phyloP scores from a whole-genome alignment of 176 grass and related monocot species.

The Phoenix roebelenii region DNA sequence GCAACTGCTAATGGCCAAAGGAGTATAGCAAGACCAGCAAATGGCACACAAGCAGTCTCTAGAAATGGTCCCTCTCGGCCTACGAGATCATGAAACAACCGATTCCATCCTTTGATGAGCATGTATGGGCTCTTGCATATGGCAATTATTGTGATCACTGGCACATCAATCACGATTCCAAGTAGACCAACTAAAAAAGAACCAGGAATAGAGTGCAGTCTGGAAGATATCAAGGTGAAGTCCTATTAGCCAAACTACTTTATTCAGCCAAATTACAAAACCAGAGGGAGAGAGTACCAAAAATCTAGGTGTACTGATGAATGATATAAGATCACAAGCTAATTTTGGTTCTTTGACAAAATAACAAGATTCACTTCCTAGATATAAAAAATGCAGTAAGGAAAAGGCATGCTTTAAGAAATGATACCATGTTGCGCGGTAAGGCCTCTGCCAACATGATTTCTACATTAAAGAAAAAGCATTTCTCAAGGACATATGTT shows the following conservation, averaged over 20 bases:
- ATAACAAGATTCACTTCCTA: no score
- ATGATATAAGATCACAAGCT: no score
- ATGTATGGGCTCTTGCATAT: slow-evolving; percentile 84
- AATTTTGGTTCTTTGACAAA: no score
- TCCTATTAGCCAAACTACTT: not conserved
- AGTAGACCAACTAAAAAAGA: slow-evolving; percentile 38
- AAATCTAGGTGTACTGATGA: no score
- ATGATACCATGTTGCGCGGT: no score
- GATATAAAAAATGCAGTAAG: no score
- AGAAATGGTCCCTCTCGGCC: slow-evolving; percentile 88
- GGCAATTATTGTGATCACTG: slow-evolving; percentile 70
- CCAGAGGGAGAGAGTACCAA: no score
- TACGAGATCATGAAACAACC: slow-evolving; percentile 77
- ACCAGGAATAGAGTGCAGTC: slow-evolving; percentile 64
- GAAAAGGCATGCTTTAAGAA: no score
- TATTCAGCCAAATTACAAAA: no score
- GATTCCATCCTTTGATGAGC: slow-evolving; percentile 96
- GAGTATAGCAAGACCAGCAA: slow-evolving; percentile 92
- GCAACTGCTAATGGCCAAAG: slow-evolving; percentile 90
- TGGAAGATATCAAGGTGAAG: slow-evolving; percentile 22
- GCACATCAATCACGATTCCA: slow-evolving; percentile 55
- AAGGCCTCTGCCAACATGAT: no score
- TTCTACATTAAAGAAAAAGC: no score
- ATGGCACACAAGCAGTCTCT: slow-evolving; percentile 92
- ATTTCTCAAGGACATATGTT: no score